Conservation (phyloP, 768 basidiomycete genomes). For the Trametes elegans region DNA sequence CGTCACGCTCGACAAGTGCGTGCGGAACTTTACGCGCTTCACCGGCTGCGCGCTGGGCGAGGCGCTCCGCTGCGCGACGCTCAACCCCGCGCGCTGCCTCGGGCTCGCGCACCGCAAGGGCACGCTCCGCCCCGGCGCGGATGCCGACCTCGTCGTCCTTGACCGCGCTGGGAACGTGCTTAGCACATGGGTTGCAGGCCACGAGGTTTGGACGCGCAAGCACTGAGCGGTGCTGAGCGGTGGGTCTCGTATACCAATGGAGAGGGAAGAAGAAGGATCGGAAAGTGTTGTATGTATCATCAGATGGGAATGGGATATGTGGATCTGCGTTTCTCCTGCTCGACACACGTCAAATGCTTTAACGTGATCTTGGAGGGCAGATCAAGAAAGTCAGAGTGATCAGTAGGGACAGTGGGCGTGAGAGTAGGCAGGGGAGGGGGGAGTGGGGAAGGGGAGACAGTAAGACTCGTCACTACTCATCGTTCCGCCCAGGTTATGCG, state of each 20-base stretch:
- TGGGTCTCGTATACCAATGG: too few species aligned
- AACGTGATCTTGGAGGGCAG: too few species aligned
- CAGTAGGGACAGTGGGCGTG: too few species aligned
- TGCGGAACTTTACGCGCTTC: slow-evolving; percentile 81
- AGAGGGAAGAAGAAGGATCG: background rate
- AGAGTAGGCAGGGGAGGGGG: too few species aligned
- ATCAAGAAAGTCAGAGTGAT: too few species aligned
- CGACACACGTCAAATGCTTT: too few species aligned
- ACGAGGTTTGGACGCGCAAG: slow-evolving; percentile 58
- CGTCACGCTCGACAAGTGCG: slow-evolving; percentile 79
- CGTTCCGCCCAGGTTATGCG: too few species aligned
- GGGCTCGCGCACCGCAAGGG: slow-evolving; percentile 81
- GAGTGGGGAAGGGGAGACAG: too few species aligned
- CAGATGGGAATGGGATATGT: background rate
- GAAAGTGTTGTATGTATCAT: background rate
- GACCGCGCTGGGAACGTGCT: slow-evolving; percentile 64
- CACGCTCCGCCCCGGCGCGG: slow-evolving; percentile 74
- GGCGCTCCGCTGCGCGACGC: slow-evolving; percentile 84
- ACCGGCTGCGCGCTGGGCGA: slow-evolving; percentile 81
- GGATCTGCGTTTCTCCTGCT: too few species aligned
- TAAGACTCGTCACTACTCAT: too few species aligned
- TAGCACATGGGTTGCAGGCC: slow-evolving; percentile 76
- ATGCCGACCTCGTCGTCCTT: slow-evolving; percentile 82
- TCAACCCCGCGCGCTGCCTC: slow-evolving; percentile 81
- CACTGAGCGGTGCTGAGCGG: background rate